Evolutionary conservation across 768 basidiomycete species (phyloP), one percentile per base, ranked within the genome.

Genomic region (Solioccasus polychromus): DNA sequence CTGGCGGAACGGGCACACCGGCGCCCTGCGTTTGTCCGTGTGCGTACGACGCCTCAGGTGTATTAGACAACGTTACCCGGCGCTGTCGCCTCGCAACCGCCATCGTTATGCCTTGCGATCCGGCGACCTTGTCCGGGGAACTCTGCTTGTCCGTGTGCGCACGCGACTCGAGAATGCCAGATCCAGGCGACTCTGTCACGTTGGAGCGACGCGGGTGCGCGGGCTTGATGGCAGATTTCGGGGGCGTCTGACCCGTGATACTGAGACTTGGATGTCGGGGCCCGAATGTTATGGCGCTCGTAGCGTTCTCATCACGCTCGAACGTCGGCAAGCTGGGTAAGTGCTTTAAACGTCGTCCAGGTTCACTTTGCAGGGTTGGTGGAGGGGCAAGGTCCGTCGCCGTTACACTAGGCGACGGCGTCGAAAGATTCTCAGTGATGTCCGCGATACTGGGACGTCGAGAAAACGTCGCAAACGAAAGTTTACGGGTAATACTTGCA

Each of bases 401-500:
- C 8, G 23, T 52, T 20, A 53, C 26, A 18, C 51, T 57, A 7
- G 17, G 48, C 10, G 64, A 54, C 3, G 42, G 54, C 17, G 54
- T 46, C 11, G 57, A 59, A 18, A 57, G 29, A 22, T 53, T 51
- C 29, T 62, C 45, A 12, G 20, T 39, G 39, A 59, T 42, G n/a
- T 62, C 64, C 17, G 48, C 34, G 18, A 55, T 14, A 9, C 63
- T 66, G 2, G 53, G 55, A 42, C 52, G 51, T 18, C 64, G 64
- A 35, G 44, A 32, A 24, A 64, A 64, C 19, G 52, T 54, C n/a
- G 54, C 57, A 34, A 66, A 63, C 10, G 62, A 66, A 14, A 66
- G 30, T 42, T 63, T 66, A n/a, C 59, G 64, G 3, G 62, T 64
- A 34, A 63, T 63, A 23, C 59, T 66, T 28, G 52, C 63, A 9